Evolutionary conservation across 2,329 filamentous ascomycete species (phyloP).

Genomic region (Hansfordia pulvinata): DNA sequence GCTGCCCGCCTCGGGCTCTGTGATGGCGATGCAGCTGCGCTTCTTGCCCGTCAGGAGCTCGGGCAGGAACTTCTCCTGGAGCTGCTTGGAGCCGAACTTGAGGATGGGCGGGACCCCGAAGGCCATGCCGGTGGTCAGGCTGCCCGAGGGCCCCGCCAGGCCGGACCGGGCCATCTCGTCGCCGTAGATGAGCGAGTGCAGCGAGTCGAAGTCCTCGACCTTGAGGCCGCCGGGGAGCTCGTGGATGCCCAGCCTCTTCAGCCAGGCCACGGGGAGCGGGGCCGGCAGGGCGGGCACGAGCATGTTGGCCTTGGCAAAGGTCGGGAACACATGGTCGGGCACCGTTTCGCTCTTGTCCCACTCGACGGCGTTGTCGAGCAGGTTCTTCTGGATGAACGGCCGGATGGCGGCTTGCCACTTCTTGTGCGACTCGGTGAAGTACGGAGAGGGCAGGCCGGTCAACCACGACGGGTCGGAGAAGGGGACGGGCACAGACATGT

Average conservation of each 20-base stretch:
- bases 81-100: conserved; percentile 47
- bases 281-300: conserved; percentile 56
- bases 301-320: conserved; percentile 54
- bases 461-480: conserved; percentile 66
- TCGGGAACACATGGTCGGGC: conserved; percentile 48
- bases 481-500: conserved; percentile 31
- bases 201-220: conserved; percentile 62
- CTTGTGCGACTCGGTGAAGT: conserved; percentile 53
- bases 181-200: conserved; percentile 55
- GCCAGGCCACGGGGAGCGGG: conserved; percentile 53
- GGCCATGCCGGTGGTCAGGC: conserved; percentile 58
- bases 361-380: conserved; percentile 48
- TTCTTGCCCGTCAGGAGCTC: conserved; percentile 54
- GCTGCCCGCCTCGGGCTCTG: conserved; percentile 60
- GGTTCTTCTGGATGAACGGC: conserved; percentile 49
- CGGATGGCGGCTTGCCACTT: conserved; percentile 56
- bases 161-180: conserved; percentile 60
- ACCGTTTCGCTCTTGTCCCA: conserved; percentile 56
- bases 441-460: conserved; percentile 54
- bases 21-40: conserved; percentile 64
- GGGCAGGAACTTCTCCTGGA: conserved; percentile 55
- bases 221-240: conserved; percentile 52
- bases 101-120: conserved; percentile 61
- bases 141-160: conserved; percentile 46
- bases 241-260: conserved; percentile 51